Evolutionary conservation across 2,329 filamentous ascomycete genomes (phyloP), one percentile per base, ranked within the genome.

Genomic region (Chrysosporium queenslandicum): DNA sequence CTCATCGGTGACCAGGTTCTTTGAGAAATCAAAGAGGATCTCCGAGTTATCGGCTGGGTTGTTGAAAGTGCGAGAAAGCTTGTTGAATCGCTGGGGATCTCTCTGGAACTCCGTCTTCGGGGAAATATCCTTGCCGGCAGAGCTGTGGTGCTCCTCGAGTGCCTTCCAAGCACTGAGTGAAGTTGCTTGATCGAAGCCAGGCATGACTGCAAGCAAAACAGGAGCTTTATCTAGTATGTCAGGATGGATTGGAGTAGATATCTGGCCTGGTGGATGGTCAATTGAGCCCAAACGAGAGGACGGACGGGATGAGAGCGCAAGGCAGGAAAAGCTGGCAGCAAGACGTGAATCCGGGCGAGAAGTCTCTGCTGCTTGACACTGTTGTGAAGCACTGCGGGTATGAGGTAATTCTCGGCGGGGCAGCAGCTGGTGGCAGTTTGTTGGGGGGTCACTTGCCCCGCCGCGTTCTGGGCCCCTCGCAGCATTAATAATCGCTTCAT

Each of bases 11-110:
- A 97, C 71, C 72, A 98, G 90, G 81, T 98, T 98, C 82, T 98
- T 98, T 77, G 86, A 92, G 75, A 95, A 98, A 73, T 98, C 92
- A 72, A 97, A 98, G 58, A 98, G 81, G 64, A 94, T 92, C 59
- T 96, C 88, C 61, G 82, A 83, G 64, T 78, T 79, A 65, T 94
- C 87, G 60, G 86, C 83, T 50, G 79, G 70, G 71, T 87, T 90
- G 63, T 79, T 75, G 72, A 97, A 95, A 65, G 80, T 87, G 69
- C 83, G 86, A 68, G 83, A 86, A 76, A 95, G 90, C 74, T 92
- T 94, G 65, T 84, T 73, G 77, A 96, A 97, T 58, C 92, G 88
- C 67, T 86, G 69, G 46, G 89, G 82, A 69, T 98, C 90, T 62
- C 87, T 82, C 64, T 87, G 79, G 72, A 97, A 98, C 68, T 87